Base-by-base conservation (phyloP, 2,329 filamentous ascomycete genomes). In the Aspergillus vadensis region DNA sequence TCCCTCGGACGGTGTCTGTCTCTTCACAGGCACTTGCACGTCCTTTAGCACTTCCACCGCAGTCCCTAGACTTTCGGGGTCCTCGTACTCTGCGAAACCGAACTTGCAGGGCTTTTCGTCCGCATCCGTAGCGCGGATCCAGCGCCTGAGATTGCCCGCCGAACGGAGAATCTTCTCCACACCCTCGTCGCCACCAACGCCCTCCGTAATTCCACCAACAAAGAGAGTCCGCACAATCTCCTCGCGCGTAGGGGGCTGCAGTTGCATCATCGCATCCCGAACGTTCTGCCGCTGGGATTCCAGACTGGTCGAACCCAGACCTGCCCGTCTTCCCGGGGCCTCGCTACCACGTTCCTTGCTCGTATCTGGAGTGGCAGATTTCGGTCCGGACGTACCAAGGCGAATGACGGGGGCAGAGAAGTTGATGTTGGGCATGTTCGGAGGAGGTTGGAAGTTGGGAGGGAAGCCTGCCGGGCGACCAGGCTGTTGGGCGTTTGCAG, bases 351-450 rank as follows among this genome's bases (percentile, higher is more conserved):
- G 72, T 81, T 79, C 66, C 81, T 82, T 61, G 57, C 76, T 76
- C 49, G 75, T 74, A 39, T 79, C 78, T 32, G 71, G 75, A 53
- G 78, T 79, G 38, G 77, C 71, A 25, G 88, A 81, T 71, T 91
- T 91, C n/a, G 87, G 77, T 19, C 80, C 85, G 4, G 88, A 85
- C 1, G 92, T 94, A 44, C 94, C 95, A 49, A 99, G 85, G 58
- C 95, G 91, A 72, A 99, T 98, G 62, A 98, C 92, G 59, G 94
- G 93, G 38, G 95, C 95, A 72, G 91, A 96, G 82, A 98, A 97
- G 81, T 99, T 97, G 82, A 99, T 97, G 76, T 96, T 96, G 55
- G 94, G 92, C 85, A 97, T 91, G 74, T 95, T 97, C 54, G 91
- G 83, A 9, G 94, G 93, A 52, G 92, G 87, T 81, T 96, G 91